Conservation (phyloP, 2,329 filamentous ascomycete species). For the Calonectria crousiana region DNA sequence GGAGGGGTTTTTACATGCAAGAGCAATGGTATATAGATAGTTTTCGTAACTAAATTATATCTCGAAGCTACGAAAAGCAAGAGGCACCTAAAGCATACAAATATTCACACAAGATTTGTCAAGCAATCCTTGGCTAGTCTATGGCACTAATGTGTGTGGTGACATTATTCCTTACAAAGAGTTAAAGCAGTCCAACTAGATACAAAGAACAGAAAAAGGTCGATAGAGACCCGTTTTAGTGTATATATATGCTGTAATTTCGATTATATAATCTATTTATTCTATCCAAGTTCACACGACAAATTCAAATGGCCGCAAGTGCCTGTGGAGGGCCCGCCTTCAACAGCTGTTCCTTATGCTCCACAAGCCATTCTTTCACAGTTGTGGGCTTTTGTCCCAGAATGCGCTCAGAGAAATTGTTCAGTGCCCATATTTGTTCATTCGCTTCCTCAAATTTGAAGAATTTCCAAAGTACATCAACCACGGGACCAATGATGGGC, state of each 20-base stretch:
- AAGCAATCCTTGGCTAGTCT: no score
- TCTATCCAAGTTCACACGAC: background rate
- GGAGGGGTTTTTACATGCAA: slow-evolving; percentile 81
- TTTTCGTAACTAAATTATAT: background rate
- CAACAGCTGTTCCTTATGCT: slow-evolving; percentile 2
- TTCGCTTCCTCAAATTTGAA: slow-evolving; percentile 12
- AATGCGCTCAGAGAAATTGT: slow-evolving; percentile 1
- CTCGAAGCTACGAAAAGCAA: background rate
- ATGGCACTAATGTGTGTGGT: no score
- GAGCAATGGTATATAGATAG: slow-evolving; percentile 71
- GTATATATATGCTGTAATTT: background rate
- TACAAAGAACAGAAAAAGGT: no score
- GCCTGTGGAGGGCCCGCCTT: background rate
- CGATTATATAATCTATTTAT: background rate
- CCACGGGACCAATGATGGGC: background rate
- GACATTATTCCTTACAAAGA: no score
- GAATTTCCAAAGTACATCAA: background rate
- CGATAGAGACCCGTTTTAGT: fast-evolving
- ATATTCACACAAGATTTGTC: no score
- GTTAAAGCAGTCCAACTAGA: no score
- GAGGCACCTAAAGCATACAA: background rate
- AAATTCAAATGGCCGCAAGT: background rate
- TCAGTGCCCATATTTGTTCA: background rate
- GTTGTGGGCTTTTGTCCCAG: background rate
- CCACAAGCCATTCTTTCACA: background rate